Base-by-base conservation (phyloP, 805 yeast genomes). In the Candida bentonensis region DNA sequence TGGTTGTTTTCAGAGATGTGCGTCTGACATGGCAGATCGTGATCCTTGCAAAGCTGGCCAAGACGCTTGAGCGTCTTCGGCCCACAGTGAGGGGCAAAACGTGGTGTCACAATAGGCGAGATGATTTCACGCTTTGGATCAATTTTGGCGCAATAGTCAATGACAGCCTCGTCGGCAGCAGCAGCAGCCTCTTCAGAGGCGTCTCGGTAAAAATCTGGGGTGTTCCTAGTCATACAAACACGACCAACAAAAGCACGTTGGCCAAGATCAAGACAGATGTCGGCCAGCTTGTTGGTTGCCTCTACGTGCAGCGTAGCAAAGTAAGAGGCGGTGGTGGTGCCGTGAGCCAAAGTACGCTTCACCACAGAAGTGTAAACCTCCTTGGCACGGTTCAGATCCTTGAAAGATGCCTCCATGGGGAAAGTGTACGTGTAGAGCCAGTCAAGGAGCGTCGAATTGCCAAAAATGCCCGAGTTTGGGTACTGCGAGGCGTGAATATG, bases 271-370 rank as follows among this genome's bases (percentile, higher is more conserved):
- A 78, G 63, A 27, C 89, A 77, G 15, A 82, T 58, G 47, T 80
- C 82, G 1, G 94, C 95, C 54, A 92, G 72, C 28, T 80, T 53
- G 43, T 79, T 79, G 2, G 96, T 74, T 2, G 95, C 78, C 4
- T 73, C 74, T 0, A 79, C 67, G 56, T 89, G 94, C 40, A 85
- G 79, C 0, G 97, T 87, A 3, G 96, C 89, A 60, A 78, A 92
- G 64, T 92, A 92, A 0, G 94, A 72, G 0, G 95, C 95, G 45
- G 89, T 78, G 1, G 98, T 92, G 0, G 97, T 92, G 20, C 98
- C 98, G 57, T 78, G 69, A 2, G 59, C 55, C 49, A 92, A 64
- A 0, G 96, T 84, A 45, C 81, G 75, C 2, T 63, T 54, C n/a
- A 92, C 75, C 3, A 82, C 82, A 51, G 70, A 73, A 13, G 69